Evolutionary conservation across 495 filamentous ascomycete genomes (phyloP), one percentile per base, ranked within the genome.

Genomic region (Tuber umbilicatum): DNA sequence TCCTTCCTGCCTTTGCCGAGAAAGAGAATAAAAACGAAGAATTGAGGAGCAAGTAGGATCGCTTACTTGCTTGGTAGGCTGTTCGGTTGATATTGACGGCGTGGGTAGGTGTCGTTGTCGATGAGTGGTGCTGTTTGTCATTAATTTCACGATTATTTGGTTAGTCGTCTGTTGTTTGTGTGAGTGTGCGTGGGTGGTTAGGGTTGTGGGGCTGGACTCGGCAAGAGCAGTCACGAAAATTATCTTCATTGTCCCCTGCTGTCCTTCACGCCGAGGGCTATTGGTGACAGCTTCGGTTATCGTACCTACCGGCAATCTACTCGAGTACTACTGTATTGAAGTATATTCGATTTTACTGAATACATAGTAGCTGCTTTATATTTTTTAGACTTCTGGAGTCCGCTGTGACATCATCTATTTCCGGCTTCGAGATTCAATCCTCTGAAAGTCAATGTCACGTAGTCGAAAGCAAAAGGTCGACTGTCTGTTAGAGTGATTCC

Each of bases 51-150:
- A 77, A 23, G 68, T 71, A 9, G 55, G 10, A 72, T 69, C 21
- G 71, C 77, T 74, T 76, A 67, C 77, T 70, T 75, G n/a, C 45
- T 31, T 71, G 69, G 50, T 39, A 19, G 35, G 41, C 69, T 50
- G 16, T 45, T 43, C 73, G 68, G 45, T 38, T 78, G 41, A 39
- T 43, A 71, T 73, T 68, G 27, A 41, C 40, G 64, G 35, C 67
- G 55, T 75, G 38, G 35, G 68, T 9, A 5, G 27, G 55, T 27
- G 71, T 73, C 75, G 69, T 74, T 79, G 70, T 50, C 76, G 70
- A 78, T 75, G 55, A 31, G 55, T 64, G n/a, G 55, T 64, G 55
- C n/a, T 64, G 55, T 64, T 64, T 21, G 55, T 31, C 55, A 27
- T 64, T 64, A 64, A 64, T 64, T 64, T 64, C 55, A 64, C 55